Evolutionary conservation across 2,329 filamentous ascomycete genomes (phyloP), one percentile per base, ranked within the genome.

Genomic region (Nigrospora osmanthi): DNA sequence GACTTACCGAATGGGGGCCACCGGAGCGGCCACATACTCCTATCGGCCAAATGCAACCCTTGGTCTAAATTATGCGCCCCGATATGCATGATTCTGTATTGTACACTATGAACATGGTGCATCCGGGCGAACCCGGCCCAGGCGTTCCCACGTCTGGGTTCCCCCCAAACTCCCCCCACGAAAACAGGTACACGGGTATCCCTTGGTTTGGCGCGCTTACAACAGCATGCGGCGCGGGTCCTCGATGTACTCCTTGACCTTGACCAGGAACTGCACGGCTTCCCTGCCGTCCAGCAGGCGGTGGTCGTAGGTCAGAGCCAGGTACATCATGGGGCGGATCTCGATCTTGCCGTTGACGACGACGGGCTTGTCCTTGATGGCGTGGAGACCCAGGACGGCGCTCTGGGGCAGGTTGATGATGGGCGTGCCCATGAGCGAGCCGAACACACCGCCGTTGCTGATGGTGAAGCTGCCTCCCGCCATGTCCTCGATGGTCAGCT

Each of bases 321-420:
- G 80, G 68, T 95, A 97, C 93, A 98, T 98, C 89, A 98, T 97
- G n/a, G 93, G 93, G 54, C 93, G 81, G 56, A 95, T 87, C 67
- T 96, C 90, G 47, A 97, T 76, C 73, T 96, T 94, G 60, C 93
- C 93, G 60, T 97, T 89, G 50, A 97, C 75, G 23, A 79, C 91
- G 43, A 96, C 82, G 3, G 91, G 83, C 59, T 86, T 87, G 45
- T 98, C 89, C 74, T 98, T 98, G 69, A 96, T 96, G 39, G 91
- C 89, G 65, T 98, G 91, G 17, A 96, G 82, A 53, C 91, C 91
- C 47, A 96, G 78, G 11, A 96, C 90, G 47, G 89, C 87, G 48
- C 87, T 91, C 65, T 97, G 91, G 13, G 91, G 91, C 40, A 95
- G 75, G 70, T 98, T 98, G 75, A 98, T 97, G 64, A 98, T 97